phyloP scores from a whole-genome alignment of 2,329 filamentous ascomycete genomes.

The Alternaria triticimaculans region DNA sequence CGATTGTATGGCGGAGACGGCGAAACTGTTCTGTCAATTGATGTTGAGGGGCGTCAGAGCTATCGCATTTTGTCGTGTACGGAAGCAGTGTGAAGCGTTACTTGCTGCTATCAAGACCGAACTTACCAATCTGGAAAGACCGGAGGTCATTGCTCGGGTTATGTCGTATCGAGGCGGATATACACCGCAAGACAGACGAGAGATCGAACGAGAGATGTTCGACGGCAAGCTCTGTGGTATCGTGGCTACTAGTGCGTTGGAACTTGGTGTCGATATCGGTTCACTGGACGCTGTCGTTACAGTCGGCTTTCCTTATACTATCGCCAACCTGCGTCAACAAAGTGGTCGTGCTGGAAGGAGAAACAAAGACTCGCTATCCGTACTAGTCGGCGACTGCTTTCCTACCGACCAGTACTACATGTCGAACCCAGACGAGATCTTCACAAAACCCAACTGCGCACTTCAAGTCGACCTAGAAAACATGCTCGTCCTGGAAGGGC shows the following conservation, averaged over 20 bases:
- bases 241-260: constrained; percentile 89
- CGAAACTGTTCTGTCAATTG: constrained; percentile 87
- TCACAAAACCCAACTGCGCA: constrained; percentile 87
- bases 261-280: constrained; percentile 94
- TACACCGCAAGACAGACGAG: constrained; percentile 84
- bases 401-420: constrained; percentile 96
- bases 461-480: constrained; percentile 92
- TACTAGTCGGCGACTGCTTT: constrained; percentile 87
- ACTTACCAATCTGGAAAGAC: constrained; percentile 72
- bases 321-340: constrained; percentile 92
- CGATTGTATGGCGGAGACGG: constrained; percentile 83
- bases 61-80: constrained; percentile 89
- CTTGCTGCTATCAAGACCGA: constrained; percentile 81
- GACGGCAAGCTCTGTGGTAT: constrained; percentile 92
- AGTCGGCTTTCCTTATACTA: constrained; percentile 93
- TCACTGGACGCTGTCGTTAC: constrained; percentile 92
- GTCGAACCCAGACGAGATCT: constrained; percentile 92
- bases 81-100: constrained; percentile 86
- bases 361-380: constrained; percentile 90
- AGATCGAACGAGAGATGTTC: constrained; percentile 96
- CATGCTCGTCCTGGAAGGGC: constrained; percentile 88
- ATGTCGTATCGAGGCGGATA: constrained; percentile 98
- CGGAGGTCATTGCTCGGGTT: constrained; percentile 78
- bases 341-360: constrained; percentile 89
- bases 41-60: constrained; percentile 87